Percentiles rank a stretch among this genome's conserved stretches.
phyloP scores from a whole-genome alignment of 2,329 filamentous ascomycete species.

The Xylariaceae sp. region DNA sequence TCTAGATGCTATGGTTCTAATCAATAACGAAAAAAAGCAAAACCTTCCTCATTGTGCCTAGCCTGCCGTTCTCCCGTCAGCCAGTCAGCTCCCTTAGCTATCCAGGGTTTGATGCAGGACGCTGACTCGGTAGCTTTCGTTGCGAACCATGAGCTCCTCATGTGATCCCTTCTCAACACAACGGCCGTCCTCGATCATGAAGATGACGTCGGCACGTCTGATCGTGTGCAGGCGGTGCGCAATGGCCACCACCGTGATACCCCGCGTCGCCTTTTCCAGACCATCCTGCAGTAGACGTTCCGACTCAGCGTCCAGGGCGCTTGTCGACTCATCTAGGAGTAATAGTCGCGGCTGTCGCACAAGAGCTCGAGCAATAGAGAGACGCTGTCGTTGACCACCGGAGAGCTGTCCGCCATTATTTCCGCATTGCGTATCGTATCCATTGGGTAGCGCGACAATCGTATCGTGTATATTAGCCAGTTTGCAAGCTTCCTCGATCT shows the following conservation, averaged over 20 bases:
- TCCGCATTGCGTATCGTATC: conserved; percentile 70
- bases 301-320: conserved; percentile 74
- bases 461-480: conserved; percentile 74
- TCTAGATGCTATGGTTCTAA: background rate
- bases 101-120: conserved; percentile 56
- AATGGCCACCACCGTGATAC: conserved; percentile 63
- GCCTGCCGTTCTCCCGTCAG: background rate
- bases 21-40: background rate
- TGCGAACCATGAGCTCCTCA: conserved; percentile 58
- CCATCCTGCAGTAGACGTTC: conserved; percentile 71
- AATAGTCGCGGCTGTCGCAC: conserved; percentile 74
- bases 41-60: background rate
- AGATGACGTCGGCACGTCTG: conserved; percentile 62
- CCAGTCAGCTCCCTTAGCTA: conserved; percentile 28
- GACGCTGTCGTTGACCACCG: conserved; percentile 78
- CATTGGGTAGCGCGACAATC: conserved; percentile 65
- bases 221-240: conserved; percentile 64
- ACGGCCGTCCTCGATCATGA: conserved; percentile 59
- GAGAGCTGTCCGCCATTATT: conserved; percentile 77
- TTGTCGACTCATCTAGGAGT: conserved; percentile 83
- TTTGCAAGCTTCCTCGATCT: conserved; percentile 70
- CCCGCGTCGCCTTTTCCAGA: conserved; percentile 61
- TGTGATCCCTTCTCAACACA: conserved; percentile 60
- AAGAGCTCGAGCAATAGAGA: conserved; percentile 79
- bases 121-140: conserved; percentile 59